Percentiles rank a stretch among this genome's conserved stretches.
phyloP scores from a whole-genome alignment of 75 land plant species.

The Picea glauca region DNA sequence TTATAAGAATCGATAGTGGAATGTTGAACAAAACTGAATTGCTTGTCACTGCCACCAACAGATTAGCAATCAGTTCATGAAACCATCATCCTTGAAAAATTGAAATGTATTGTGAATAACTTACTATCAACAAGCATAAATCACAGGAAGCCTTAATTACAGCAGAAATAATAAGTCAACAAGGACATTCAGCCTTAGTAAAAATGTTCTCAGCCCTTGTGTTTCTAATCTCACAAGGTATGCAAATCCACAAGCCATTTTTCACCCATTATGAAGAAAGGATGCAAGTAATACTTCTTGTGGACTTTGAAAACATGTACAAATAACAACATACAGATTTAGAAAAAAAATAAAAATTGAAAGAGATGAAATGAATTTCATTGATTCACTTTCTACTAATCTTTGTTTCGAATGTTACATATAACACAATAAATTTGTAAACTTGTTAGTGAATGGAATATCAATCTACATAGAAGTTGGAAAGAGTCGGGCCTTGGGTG shows the following conservation, averaged over 20 bases:
- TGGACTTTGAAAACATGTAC: too few relatives aligned
- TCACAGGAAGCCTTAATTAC: not conserved
- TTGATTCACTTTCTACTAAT: too few relatives aligned
- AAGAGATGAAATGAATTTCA: too few relatives aligned
- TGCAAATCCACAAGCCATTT: not conserved
- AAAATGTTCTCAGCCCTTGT: not conserved
- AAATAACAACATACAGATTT: too few relatives aligned
- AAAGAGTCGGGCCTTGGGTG: too few relatives aligned
- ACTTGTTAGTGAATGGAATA: too few relatives aligned
- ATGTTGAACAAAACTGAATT: constrained; percentile 82
- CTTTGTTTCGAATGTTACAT: too few relatives aligned
- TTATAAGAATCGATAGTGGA: constrained; percentile 68
- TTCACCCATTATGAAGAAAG: not conserved
- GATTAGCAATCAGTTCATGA: not conserved
- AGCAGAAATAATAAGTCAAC: not conserved
- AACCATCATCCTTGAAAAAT: not conserved
- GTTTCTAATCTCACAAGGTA: not conserved
- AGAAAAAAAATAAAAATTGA: too few relatives aligned
- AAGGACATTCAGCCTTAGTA: constrained; percentile 3
- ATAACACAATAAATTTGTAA: too few relatives aligned
- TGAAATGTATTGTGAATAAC: not conserved
- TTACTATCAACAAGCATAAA: not conserved
- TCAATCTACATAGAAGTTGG: too few relatives aligned
- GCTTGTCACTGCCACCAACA: constrained; percentile 70
- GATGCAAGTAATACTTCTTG: too few relatives aligned